A percentile compares a stretch with the other conserved stretches of the same genome.
Evolutionary conservation across 306 rosid genomes (phyloP).

Genomic region (Rosa persica): DNA sequence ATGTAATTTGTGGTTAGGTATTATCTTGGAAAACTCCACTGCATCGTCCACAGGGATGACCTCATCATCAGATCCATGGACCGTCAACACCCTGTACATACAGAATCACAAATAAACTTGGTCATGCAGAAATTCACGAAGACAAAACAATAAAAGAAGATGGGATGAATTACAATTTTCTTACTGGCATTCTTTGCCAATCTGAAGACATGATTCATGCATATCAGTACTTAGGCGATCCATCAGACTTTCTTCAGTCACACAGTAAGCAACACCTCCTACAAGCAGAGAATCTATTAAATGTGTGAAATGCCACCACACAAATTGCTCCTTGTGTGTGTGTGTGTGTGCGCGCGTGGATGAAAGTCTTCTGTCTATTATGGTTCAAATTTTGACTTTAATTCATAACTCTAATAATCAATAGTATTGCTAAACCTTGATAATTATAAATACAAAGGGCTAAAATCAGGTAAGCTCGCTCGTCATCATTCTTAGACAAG

Average conservation of each 20-base stretch:
- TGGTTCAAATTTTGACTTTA: neutral
- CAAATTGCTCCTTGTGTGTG: neutral
- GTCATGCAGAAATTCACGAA: neutral
- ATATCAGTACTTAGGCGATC: constrained; percentile 59
- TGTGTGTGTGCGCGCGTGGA: neutral
- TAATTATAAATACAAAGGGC: neutral
- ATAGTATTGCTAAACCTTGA: neutral
- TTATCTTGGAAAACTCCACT: constrained; percentile 60
- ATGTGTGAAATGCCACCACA: neutral
- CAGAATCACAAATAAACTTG: constrained; percentile 8
- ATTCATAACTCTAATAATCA: neutral
- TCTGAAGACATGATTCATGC: constrained; percentile 66
- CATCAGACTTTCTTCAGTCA: constrained; percentile 64
- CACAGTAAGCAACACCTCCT: constrained; percentile 45
- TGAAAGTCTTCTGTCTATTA: neutral
- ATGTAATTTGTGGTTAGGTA: constrained; percentile 70
- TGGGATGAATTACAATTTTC: neutral
- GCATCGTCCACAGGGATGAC: constrained; percentile 59
- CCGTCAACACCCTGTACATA: constrained; percentile 58
- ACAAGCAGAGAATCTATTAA: constrained; percentile 14
- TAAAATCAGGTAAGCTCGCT: neutral
- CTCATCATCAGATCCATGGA: constrained; percentile 65
- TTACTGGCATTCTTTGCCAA: constrained; percentile 70
- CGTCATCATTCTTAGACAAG: neutral
- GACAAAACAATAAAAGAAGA: neutral